These are phyloP conservation scores for Eudorina sp. DNA, from an alignment of 139 green algal species.

Conservation along the genomic window DNA sequence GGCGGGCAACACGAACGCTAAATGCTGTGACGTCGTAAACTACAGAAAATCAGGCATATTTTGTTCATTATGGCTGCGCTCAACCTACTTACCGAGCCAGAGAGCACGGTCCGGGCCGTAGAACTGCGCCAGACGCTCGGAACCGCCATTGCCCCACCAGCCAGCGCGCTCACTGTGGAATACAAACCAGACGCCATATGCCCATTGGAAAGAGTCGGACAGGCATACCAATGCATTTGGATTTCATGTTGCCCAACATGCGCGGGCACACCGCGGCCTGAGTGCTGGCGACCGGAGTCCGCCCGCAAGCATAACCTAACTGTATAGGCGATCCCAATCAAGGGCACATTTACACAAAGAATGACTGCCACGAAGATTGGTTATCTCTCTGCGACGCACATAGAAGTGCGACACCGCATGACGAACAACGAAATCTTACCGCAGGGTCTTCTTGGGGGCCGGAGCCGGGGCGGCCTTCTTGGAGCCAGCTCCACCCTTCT, in stretches of 20 bases:
- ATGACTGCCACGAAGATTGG: too few species aligned
- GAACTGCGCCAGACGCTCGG: neutral
- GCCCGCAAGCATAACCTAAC: too few species aligned
- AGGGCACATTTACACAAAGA: too few species aligned
- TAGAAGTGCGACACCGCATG: too few species aligned
- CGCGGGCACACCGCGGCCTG: neutral
- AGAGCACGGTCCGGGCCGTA: constrained; percentile 75
- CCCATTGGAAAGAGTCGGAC: neutral
- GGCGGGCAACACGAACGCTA: neutral
- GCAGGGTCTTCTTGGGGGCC: constrained; percentile 12
- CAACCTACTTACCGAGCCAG: constrained; percentile 82
- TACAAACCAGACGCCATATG: neutral
- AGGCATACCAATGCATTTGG: neutral
- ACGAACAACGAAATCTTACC: too few species aligned
- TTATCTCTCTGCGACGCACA: too few species aligned
- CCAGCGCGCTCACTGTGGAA: constrained; percentile 25
- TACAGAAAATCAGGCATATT: too few species aligned
- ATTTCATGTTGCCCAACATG: neutral
- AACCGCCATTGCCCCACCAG: constrained; percentile 37
- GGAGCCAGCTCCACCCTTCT: constrained; percentile 18
- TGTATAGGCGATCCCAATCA: too few species aligned
- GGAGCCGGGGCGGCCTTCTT: constrained; percentile 14
- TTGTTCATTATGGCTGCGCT: too few species aligned
- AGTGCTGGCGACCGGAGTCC: too few species aligned
- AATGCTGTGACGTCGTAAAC: neutral